Percentiles rank a stretch among this genome's conserved stretches.
Conservation (phyloP, 192 early-diverging fungal species). For the Podila horticola region DNA sequence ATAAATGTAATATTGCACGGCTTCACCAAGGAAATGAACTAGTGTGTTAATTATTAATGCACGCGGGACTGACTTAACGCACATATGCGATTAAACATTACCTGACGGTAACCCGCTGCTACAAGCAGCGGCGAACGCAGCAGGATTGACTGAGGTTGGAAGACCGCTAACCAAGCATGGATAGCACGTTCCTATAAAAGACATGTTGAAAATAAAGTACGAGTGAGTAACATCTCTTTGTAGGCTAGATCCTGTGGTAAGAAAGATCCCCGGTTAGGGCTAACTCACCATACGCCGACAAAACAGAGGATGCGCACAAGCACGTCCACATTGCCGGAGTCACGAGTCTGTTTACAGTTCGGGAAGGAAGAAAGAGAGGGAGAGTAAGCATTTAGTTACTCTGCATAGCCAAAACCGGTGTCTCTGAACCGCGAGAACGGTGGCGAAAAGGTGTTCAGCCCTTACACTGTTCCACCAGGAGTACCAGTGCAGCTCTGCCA, state of each 20-base stretch:
- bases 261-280: background rate
- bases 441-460: background rate
- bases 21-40: too few species aligned
- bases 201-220: too few species aligned
- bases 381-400: background rate
- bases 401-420: background rate
- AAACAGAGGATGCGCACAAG: background rate
- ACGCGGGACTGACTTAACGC: too few species aligned
- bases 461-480: slow-evolving; percentile 5
- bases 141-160: too few species aligned
- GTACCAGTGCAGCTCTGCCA: slow-evolving; percentile 5
- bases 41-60: too few species aligned
- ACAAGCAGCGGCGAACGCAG: too few species aligned
- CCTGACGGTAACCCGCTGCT: too few species aligned
- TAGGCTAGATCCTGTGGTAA: background rate
- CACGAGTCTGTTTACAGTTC: background rate
- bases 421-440: background rate
- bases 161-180: too few species aligned
- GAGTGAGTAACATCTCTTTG: too few species aligned
- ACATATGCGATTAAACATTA: too few species aligned
- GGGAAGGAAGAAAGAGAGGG: background rate
- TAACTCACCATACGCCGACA: slow-evolving; percentile 1
- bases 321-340: background rate
- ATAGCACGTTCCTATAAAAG: too few species aligned
- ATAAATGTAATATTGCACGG: too few species aligned